Conservation (phyloP, 2,329 filamentous ascomycete genomes). For the Ceratocystis variospora region DNA sequence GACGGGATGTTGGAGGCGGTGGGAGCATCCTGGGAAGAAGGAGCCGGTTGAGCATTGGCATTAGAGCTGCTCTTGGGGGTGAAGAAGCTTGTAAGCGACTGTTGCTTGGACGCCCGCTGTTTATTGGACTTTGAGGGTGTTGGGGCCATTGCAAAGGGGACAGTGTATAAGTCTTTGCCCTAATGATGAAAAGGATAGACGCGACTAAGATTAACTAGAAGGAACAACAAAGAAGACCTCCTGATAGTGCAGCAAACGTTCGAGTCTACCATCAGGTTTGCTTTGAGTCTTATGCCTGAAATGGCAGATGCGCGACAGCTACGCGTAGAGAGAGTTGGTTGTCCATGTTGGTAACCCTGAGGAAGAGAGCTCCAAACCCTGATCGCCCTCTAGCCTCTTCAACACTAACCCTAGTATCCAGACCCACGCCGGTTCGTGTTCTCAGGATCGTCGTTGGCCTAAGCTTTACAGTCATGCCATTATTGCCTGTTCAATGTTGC, state of each 20-base stretch:
- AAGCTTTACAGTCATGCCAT: conserved; percentile 1
- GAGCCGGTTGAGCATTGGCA: conserved; percentile 26
- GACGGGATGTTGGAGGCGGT: conserved; percentile 22
- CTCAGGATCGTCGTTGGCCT: neutral
- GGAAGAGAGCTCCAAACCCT: neutral
- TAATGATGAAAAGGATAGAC: neutral
- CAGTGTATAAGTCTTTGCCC: neutral
- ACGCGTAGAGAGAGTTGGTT: conserved; percentile 6
- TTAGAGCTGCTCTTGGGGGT: conserved; percentile 35
- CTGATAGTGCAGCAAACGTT: neutral
- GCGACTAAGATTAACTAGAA: neutral
- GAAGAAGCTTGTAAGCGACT: conserved; percentile 79
- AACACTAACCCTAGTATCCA: neutral
- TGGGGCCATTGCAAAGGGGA: conserved; percentile 25
- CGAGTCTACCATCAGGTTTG: neutral
- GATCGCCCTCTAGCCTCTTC: neutral
- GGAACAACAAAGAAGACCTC: neutral
- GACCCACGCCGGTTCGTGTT: neutral
- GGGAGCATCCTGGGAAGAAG: conserved; percentile 26
- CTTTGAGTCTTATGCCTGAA: neutral
- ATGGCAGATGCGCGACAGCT: neutral
- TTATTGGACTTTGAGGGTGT: conserved; percentile 26
- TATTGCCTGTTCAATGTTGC: conserved; percentile 7
- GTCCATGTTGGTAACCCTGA: neutral
- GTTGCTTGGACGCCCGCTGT: conserved; percentile 49